Evolutionary conservation across 495 filamentous ascomycete species (phyloP).

Genomic region (Aspergillus nidulans): DNA sequence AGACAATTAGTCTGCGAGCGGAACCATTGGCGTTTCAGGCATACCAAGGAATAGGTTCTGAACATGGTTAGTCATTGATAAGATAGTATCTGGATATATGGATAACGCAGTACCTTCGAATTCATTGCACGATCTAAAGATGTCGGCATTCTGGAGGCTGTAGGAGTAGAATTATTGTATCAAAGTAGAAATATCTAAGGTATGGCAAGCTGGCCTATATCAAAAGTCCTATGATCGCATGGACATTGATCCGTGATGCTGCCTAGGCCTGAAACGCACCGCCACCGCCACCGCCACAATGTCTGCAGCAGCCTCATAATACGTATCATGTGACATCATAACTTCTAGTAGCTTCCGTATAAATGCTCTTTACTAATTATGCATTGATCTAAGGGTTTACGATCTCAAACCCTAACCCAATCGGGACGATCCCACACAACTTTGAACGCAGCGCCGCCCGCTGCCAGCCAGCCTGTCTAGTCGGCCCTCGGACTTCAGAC

Average conservation of each 20-base stretch:
- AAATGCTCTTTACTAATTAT: neutral
- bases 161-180: neutral
- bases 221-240: neutral
- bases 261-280: too few relatives aligned
- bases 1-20: neutral
- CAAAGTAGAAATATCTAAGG: neutral
- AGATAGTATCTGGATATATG: neutral
- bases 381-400: slow-evolving; percentile 8
- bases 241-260: neutral
- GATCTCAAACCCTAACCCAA: slow-evolving; percentile 11
- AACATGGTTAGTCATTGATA: slow-evolving; percentile 13
- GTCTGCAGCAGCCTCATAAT: neutral
- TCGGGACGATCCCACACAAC: slow-evolving; percentile 18
- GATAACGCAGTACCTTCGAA: slow-evolving; percentile 57
- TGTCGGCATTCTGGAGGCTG: slow-evolving; percentile 54
- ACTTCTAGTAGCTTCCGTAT: neutral
- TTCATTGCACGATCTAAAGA: slow-evolving; percentile 72
- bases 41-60: slow-evolving; percentile 59
- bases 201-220: neutral
- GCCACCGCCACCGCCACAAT: neutral
- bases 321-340: neutral
- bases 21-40: slow-evolving; percentile 8
- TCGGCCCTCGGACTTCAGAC: slow-evolving; percentile 13
- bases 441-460: neutral
- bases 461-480: neutral